Base-by-base conservation (phyloP, 2,329 filamentous ascomycete species). In the Aspergillus fumigatus region DNA sequence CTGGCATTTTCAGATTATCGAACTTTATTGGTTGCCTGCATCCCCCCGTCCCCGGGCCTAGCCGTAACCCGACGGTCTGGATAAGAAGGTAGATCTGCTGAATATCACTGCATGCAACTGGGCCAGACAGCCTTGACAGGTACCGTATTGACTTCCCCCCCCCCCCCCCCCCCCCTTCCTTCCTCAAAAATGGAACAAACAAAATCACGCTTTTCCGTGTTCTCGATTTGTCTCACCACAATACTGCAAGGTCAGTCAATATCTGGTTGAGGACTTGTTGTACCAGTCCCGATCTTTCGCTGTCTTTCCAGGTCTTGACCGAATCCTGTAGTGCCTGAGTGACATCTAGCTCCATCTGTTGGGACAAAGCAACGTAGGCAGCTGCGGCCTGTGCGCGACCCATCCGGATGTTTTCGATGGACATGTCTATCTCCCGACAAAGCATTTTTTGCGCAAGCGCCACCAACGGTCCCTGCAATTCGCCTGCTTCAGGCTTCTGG, bases 211-310 rank as follows among this genome's bases (percentile, higher is more conserved):
- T 38, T 38, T 14, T 38, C 32, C 32, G 32, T 14, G 14, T 38
- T 38, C 32, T 23, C 45, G 26, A 27, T 14, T 25, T 54, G 51
- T 51, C 45, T 51, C 50, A 45, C 56, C 49, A 35, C 26, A 43
- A 49, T 50, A 47, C 26, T 6, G 43, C 21, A 14, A 59, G 21
- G 41, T 62, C 56, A 29, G 50, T 61, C 53, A 73, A 57, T 53
- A 67, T 67, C 60, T 72, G 64, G 50, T 72, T 70, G 4, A 76
- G 65, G 23, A 70, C 57, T 32, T 66, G 66, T 51, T 69, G 71
- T 19, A 77, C 66, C 50, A 68, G 63, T 29, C 65, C 69, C 51
- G 75, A 76, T 66, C 77, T 64, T 61, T 79, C 77, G 45, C 61
- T 61, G 19, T 65, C 62, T 49, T 70, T 65, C 77, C 77, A 79